phyloP scores from a whole-genome alignment of 2,329 filamentous ascomycete genomes.

The Laburnicola sp. region DNA sequence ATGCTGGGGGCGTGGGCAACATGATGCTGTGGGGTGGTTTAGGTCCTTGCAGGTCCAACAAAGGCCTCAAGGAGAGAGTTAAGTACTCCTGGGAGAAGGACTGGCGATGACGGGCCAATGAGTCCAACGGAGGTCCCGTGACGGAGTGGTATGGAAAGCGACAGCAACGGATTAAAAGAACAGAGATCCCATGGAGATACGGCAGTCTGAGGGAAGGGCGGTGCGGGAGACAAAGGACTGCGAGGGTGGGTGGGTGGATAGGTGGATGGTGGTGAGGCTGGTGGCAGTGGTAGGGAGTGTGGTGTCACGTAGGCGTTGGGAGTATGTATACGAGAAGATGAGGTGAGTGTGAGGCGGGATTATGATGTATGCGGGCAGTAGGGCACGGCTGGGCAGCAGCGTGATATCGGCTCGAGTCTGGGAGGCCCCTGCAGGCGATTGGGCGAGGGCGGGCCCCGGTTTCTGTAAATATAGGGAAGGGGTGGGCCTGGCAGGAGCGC shows the following conservation, averaged over 20 bases:
- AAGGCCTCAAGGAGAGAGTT: slow-evolving; percentile 46
- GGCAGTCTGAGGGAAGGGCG: slow-evolving; percentile 25
- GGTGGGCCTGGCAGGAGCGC: slow-evolving; percentile 38
- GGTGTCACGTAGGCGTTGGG: slow-evolving; percentile 18
- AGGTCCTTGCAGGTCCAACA: slow-evolving; percentile 48
- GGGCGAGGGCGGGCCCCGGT: slow-evolving; percentile 32
- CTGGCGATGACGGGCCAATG: slow-evolving; percentile 11
- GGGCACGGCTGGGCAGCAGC: slow-evolving; percentile 41
- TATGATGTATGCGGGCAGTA: slow-evolving; percentile 41
- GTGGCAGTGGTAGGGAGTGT: slow-evolving; percentile 30
- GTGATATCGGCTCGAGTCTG: slow-evolving; percentile 32
- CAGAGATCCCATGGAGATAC: slow-evolving; percentile 14
- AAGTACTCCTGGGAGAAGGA: slow-evolving; percentile 25
- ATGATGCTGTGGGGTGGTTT: slow-evolving; percentile 43
- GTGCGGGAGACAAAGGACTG: slow-evolving; percentile 16
- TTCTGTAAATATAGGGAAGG: slow-evolving; percentile 46
- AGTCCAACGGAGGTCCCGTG: slow-evolving; percentile 11
- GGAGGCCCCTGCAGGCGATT: slow-evolving; percentile 29
- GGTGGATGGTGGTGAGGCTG: slow-evolving; percentile 36
- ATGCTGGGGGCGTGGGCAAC: slow-evolving; percentile 56
- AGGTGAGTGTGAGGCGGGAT: slow-evolving; percentile 37
- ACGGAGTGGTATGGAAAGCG: slow-evolving; percentile 10
- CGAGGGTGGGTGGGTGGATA: slow-evolving; percentile 17
- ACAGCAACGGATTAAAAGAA: slow-evolving; percentile 23
- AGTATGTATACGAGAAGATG: slow-evolving; percentile 22